phyloP scores from a whole-genome alignment of 805 yeast genomes.

The Hemisphaericaspora nanyangensis region DNA sequence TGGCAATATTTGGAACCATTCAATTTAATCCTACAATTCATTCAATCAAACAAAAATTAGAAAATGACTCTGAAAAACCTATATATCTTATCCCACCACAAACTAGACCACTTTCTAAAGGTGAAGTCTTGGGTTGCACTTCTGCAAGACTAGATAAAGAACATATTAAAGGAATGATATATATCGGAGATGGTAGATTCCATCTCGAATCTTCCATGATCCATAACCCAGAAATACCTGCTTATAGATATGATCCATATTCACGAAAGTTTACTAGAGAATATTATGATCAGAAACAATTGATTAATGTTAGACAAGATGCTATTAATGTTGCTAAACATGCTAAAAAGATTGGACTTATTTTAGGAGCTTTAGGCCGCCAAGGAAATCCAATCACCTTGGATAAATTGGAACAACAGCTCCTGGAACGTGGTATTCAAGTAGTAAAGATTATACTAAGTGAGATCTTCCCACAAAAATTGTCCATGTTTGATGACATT shows the following conservation, averaged over 20 bases:
- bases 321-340: slow-evolving; percentile 63
- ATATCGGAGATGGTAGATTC: slow-evolving; percentile 94
- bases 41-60: slow-evolving; percentile 60
- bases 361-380: slow-evolving; percentile 90
- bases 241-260: slow-evolving; percentile 93
- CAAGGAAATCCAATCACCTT: slow-evolving; percentile 87
- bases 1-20: slow-evolving; percentile 92
- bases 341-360: slow-evolving; percentile 72
- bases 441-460: slow-evolving; percentile 82
- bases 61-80: slow-evolving; percentile 43
- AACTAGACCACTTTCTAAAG: slow-evolving; percentile 86
- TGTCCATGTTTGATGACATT: slow-evolving; percentile 87
- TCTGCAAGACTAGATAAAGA: slow-evolving; percentile 71
- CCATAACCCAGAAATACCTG: slow-evolving; percentile 90
- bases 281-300: slow-evolving; percentile 79
- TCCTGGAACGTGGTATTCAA: slow-evolving; percentile 53
- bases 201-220: slow-evolving; percentile 96
- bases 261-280: slow-evolving; percentile 88
- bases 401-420: slow-evolving; percentile 54
- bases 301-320: slow-evolving; percentile 66
- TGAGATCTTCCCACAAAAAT: slow-evolving; percentile 89
- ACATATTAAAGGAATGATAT: slow-evolving; percentile 75
- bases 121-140: slow-evolving; percentile 95
- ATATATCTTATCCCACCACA: slow-evolving; percentile 81
- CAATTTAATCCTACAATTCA: slow-evolving; percentile 96